Conservation (phyloP, 2,329 filamentous ascomycete species). For the Alternaria ethzedia region DNA sequence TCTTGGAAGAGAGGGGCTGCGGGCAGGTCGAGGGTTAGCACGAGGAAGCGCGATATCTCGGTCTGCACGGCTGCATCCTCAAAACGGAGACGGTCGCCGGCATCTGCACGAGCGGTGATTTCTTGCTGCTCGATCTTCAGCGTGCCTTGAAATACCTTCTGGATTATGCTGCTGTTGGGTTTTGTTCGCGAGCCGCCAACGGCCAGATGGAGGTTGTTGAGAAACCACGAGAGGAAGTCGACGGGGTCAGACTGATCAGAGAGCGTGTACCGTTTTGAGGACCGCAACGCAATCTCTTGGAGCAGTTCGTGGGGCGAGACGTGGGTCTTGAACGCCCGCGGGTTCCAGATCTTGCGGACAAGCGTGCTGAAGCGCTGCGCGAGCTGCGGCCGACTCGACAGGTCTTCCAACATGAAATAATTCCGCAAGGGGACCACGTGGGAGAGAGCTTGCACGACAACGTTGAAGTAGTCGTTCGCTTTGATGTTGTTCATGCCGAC, state of each 20-base stretch:
- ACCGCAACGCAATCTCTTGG: constrained; percentile 89
- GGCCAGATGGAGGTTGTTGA: constrained; percentile 92
- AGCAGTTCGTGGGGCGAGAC: constrained; percentile 97
- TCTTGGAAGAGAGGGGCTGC: constrained; percentile 95
- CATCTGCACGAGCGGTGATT: constrained; percentile 89
- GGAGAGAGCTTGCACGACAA: constrained; percentile 87
- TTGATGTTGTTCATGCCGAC: constrained; percentile 99
- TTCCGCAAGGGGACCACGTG: constrained; percentile 91
- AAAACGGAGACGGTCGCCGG: constrained; percentile 85
- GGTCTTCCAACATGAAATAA: constrained; percentile 86
- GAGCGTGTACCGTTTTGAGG: constrained; percentile 89
- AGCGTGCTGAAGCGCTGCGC: constrained; percentile 87
- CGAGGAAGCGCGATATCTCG: constrained; percentile 80
- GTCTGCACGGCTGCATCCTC: constrained; percentile 88
- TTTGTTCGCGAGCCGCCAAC: constrained; percentile 89
- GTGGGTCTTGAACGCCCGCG: constrained; percentile 92
- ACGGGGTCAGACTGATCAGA: constrained; percentile 93
- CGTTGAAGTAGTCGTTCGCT: constrained; percentile 98
- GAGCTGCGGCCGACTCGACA: constrained; percentile 76
- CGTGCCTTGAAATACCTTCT: constrained; percentile 91
- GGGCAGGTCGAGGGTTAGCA: constrained; percentile 91
- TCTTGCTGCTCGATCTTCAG: constrained; percentile 92
- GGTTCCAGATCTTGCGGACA: constrained; percentile 97
- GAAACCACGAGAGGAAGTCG: constrained; percentile 96
- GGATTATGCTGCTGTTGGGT: constrained; percentile 82